A percentile compares a stretch with the other conserved stretches of the same genome.
phyloP scores from a whole-genome alignment of 108 stramenopile genomes.

The Pseudonitzschia multistriata region DNA sequence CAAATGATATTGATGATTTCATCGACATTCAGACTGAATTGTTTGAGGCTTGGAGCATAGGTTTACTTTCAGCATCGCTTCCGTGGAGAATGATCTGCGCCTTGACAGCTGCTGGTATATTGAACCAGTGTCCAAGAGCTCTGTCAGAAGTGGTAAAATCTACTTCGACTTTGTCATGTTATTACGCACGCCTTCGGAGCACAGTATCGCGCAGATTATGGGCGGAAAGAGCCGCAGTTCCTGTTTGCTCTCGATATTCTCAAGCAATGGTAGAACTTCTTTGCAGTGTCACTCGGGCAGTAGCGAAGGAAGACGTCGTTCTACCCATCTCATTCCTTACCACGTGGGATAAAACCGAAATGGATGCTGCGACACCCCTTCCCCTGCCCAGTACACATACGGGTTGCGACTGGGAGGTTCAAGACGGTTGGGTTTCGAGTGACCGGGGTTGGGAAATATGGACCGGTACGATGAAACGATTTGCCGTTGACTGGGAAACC shows the following conservation, averaged over 20 bases:
- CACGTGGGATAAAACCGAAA: slow-evolving; percentile 32
- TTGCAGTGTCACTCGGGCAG: slow-evolving; percentile 44
- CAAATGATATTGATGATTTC: slow-evolving; percentile 36
- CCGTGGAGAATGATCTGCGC: slow-evolving; percentile 86
- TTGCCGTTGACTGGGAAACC: slow-evolving; percentile 68
- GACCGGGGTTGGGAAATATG: slow-evolving; percentile 66
- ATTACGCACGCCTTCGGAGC: slow-evolving; percentile 56
- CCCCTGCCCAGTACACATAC: slow-evolving; percentile 6
- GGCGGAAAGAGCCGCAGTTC: slow-evolving; percentile 82
- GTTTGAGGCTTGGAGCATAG: slow-evolving; percentile 82
- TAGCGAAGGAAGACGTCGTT: background rate
- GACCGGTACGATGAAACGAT: slow-evolving; percentile 59
- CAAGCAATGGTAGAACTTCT: slow-evolving; percentile 82
- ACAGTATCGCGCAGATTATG: slow-evolving; percentile 67
- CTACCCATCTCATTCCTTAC: slow-evolving; percentile 27
- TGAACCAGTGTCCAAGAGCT: slow-evolving; percentile 55
- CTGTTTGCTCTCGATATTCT: slow-evolving; percentile 78
- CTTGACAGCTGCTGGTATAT: slow-evolving; percentile 64
- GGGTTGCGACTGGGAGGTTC: slow-evolving; percentile 49
- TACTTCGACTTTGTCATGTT: slow-evolving; percentile 46
- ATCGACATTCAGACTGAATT: slow-evolving; percentile 31
- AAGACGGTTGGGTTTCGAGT: slow-evolving; percentile 69
- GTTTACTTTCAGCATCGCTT: slow-evolving; percentile 71
- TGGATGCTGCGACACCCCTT: slow-evolving; percentile 71
- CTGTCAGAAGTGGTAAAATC: slow-evolving; percentile 37